A percentile compares a stretch with the other conserved stretches of the same genome.
phyloP scores from a whole-genome alignment of 305 asterid genomes.

The Coffea humblotiana region DNA sequence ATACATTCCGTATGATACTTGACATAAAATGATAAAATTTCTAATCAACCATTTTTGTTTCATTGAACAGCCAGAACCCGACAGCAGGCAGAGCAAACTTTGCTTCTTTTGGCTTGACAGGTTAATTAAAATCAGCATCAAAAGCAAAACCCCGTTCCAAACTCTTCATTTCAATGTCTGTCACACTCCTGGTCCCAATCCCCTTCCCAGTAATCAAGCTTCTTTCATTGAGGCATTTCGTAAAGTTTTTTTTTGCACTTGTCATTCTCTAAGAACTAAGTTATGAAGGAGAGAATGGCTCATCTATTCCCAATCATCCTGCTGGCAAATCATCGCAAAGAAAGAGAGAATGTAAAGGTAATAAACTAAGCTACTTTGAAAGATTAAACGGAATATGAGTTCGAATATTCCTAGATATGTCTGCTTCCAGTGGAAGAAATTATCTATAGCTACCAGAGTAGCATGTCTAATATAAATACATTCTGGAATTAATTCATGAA shows the following conservation, averaged over 20 bases:
- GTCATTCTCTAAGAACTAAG: not conserved
- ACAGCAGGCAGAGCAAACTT: not conserved
- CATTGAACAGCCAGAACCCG: not conserved
- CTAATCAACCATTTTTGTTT: too few species aligned
- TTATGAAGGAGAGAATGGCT: too few species aligned
- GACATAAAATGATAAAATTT: not conserved
- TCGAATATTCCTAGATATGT: not conserved
- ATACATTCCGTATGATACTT: too few species aligned
- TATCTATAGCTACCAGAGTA: not conserved
- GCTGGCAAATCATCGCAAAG: not conserved
- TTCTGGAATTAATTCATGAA: not conserved
- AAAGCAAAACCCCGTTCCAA: not conserved
- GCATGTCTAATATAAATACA: not conserved
- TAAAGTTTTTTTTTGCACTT: not conserved
- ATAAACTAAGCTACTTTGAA: not conserved
- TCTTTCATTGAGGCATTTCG: not conserved
- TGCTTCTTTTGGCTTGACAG: not conserved
- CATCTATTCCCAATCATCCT: not conserved
- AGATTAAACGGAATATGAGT: not conserved
- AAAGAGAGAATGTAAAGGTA: not conserved
- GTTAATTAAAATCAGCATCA: not conserved
- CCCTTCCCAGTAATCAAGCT: not conserved
- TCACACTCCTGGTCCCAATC: not conserved
- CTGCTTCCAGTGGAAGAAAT: too few species aligned
- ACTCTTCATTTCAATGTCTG: not conserved